Conservation (phyloP, 2,329 filamentous ascomycete genomes). For the Diaporthe sp. region DNA sequence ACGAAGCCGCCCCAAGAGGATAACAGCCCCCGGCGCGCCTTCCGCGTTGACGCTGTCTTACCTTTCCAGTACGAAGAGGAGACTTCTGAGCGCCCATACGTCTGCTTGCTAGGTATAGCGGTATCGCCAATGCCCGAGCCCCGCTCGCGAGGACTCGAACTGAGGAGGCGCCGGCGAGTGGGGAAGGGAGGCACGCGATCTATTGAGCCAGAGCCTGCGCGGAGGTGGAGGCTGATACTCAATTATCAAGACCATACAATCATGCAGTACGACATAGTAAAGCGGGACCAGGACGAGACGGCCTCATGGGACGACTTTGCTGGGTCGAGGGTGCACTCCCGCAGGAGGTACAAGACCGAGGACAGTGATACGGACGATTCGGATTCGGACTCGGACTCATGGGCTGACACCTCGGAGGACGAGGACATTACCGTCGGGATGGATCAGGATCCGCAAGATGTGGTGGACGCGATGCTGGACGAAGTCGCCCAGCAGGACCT, state of each 20-base stretch:
- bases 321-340: neutral
- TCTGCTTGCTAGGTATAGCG: slow-evolving; percentile 75
- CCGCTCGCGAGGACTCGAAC: slow-evolving; percentile 44
- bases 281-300: slow-evolving; percentile 36
- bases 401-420: neutral
- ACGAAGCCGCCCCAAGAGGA: slow-evolving; percentile 57
- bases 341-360: neutral
- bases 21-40: slow-evolving; percentile 54
- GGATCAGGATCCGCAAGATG: neutral
- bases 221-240: slow-evolving; percentile 76
- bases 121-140: slow-evolving; percentile 71
- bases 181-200: slow-evolving; percentile 16
- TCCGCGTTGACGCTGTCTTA: slow-evolving; percentile 67
- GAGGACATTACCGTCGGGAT: neutral
- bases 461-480: slow-evolving; percentile 2
- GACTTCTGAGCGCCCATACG: slow-evolving; percentile 55
- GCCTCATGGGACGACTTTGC: slow-evolving; percentile 39
- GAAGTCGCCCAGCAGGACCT: neutral
- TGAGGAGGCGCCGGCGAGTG: slow-evolving; percentile 36
- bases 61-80: slow-evolving; percentile 62
- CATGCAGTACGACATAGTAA: slow-evolving; percentile 74
- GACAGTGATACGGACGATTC: neutral
- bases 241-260: slow-evolving; percentile 79
- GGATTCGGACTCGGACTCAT: neutral
- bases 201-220: slow-evolving; percentile 46